Percentiles rank a stretch among this genome's conserved stretches.
Conservation (phyloP, 108 stramenopile genomes). For the Conticribra guillardii region DNA sequence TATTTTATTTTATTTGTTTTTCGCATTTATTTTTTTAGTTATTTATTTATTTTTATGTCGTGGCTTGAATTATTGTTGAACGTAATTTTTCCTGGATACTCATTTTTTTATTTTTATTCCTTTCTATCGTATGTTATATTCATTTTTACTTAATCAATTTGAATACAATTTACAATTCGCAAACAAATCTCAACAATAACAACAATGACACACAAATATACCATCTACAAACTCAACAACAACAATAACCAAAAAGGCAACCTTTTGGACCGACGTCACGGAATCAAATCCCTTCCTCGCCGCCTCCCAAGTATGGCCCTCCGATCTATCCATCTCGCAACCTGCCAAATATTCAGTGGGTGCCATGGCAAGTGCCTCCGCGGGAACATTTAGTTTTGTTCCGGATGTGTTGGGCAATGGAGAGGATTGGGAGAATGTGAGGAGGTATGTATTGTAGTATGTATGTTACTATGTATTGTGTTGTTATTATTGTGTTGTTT, state of each 20-base stretch:
- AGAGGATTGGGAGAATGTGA: conserved; percentile 10
- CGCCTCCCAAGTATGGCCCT: conserved; percentile 1
- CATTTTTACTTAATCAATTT: too few species aligned
- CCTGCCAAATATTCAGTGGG: not conserved
- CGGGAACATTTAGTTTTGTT: conserved; percentile 13
- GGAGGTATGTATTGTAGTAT: not conserved
- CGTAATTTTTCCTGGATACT: too few species aligned
- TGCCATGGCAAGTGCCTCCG: conserved; percentile 1
- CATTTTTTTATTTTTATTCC: too few species aligned
- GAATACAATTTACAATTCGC: too few species aligned
- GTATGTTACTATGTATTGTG: too few species aligned
- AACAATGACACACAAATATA: too few species aligned
- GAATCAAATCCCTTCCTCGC: conserved; percentile 7
- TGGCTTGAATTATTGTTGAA: too few species aligned
- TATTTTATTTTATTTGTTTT: not conserved
- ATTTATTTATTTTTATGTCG: not conserved
- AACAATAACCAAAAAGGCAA: too few species aligned
- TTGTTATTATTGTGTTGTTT: too few species aligned
- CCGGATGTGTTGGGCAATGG: conserved; percentile 17
- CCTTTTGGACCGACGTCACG: not conserved
- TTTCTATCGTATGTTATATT: too few species aligned
- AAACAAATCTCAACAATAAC: too few species aligned
- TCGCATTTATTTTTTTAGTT: not conserved
- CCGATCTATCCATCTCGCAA: not conserved
- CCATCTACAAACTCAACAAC: too few species aligned